These are phyloP conservation scores for Pleomassaria siparia DNA, from an alignment of 2,329 filamentous ascomycete species.

Conservation along the genomic window DNA sequence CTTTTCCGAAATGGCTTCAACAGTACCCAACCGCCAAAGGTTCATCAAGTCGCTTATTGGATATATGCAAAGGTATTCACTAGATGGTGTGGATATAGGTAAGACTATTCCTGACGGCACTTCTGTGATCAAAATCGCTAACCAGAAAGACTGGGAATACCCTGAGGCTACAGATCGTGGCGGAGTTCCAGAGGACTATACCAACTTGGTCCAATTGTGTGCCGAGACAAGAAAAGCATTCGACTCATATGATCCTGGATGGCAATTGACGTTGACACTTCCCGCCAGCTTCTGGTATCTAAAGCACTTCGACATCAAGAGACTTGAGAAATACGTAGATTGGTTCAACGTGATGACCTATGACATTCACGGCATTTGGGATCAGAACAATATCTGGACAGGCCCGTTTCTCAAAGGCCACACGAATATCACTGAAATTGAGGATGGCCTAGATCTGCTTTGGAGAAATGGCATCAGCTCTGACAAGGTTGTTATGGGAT, in stretches of 20 bases:
- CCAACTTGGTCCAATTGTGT: conserved; percentile 17
- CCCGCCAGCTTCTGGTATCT: conserved; percentile 29
- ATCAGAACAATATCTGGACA: conserved; percentile 24
- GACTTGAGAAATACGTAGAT: conserved; percentile 29
- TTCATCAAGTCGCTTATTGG: conserved; percentile 40
- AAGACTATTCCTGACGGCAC: conserved; percentile 20
- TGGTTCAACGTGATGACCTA: conserved; percentile 52
- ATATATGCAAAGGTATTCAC: conserved; percentile 45
- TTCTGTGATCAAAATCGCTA: conserved; percentile 7
- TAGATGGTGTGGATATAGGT: conserved; percentile 47
- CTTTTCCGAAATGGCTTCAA: conserved; percentile 3
- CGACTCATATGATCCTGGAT: not conserved
- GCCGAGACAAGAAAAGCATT: conserved; percentile 8
- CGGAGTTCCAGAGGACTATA: conserved; percentile 37
- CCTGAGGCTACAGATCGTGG: conserved; percentile 34
- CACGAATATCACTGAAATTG: conserved; percentile 52
- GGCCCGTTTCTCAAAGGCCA: conserved; percentile 38
- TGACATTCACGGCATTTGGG: conserved; percentile 50
- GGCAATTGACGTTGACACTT: conserved; percentile 17
- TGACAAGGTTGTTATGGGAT: conserved; percentile 45
- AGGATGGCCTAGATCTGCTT: conserved; percentile 44
- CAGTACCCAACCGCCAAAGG: conserved; percentile 8
- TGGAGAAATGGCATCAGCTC: conserved; percentile 49
- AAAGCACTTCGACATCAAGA: conserved; percentile 22
- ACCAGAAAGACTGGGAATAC: conserved; percentile 19